Evolutionary conservation across 2,329 filamentous ascomycete species (phyloP), one percentile per base, ranked within the genome.

Genomic region (Phialemonium atrogriseum): DNA sequence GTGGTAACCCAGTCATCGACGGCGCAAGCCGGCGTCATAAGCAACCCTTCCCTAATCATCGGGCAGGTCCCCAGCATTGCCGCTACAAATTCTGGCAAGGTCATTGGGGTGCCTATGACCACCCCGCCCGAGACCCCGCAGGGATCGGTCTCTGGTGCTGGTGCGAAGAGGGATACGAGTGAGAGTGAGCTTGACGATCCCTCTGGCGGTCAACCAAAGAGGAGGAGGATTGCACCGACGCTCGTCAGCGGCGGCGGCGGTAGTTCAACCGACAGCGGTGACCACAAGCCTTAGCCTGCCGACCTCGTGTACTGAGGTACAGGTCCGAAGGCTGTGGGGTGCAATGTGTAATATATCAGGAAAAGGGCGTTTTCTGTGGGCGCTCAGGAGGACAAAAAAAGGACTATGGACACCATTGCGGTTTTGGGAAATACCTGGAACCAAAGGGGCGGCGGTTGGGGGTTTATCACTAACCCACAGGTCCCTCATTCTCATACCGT

Each of bases 61-160:
- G 82, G 85, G 10, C 84, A 70, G 33, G 70, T 94, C 11, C 86
- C 87, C 0, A 70, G 79, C 32, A 75, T 94, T 16, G 77, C 84
- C 10, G 84, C 84, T 5, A 65, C 82, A 8, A 82, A 80, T 41
- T 84, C 82, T 1, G 70, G 68, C 25, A 75, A 75, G 46, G 62
- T 73, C 4, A 64, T 66, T 0, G 68, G 70, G 0, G 61, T 93
- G 25, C 84, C 87, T 0, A 75, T 94, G 47, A 85, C 84, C 22
- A 95, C 89, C 7, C 89, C 91, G 3, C 91, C 89, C 1, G 83
- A 94, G 54, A 96, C 89, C 4, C 89, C 89, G 5, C 69, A 75
- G 30, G 75, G 72, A 46, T 68, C 72, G 5, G 64, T 66, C 26
- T 70, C 64, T 16, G 75, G 68, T 35, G 66, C 55, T n/a, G 69